A percentile compares a stretch with the other conserved stretches of the same genome.
phyloP scores from a whole-genome alignment of 495 filamentous ascomycete species.

The Lasiosphaeria hispida region DNA sequence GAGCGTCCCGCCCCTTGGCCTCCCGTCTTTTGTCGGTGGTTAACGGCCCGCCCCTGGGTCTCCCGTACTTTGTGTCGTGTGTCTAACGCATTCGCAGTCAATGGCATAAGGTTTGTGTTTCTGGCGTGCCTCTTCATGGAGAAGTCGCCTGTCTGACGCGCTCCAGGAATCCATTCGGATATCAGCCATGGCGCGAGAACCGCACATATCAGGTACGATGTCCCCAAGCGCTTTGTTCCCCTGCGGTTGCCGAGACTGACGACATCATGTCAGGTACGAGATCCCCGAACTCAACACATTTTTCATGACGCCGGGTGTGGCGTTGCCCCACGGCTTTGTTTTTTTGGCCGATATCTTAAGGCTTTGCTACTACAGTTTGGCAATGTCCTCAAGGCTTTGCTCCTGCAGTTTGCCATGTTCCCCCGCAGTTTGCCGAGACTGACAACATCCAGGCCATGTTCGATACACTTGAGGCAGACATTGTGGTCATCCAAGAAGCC shows the following conservation, averaged over 20 bases:
- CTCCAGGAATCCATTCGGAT: slow-evolving; percentile 83
- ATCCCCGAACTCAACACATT: too few relatives aligned
- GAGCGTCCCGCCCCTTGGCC: slow-evolving; percentile 29
- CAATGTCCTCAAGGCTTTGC: too few relatives aligned
- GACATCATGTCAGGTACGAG: too few relatives aligned
- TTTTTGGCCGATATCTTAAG: too few relatives aligned
- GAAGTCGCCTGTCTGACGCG: slow-evolving; percentile 7
- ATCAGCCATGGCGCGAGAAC: slow-evolving; percentile 88
- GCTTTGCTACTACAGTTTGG: too few relatives aligned
- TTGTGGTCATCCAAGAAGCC: slow-evolving; percentile 91
- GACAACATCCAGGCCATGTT: slow-evolving; percentile 70
- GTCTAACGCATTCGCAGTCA: slow-evolving; percentile 56
- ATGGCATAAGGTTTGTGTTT: slow-evolving; percentile 76
- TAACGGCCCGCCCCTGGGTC: slow-evolving; percentile 23
- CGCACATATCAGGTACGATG: slow-evolving; percentile 80
- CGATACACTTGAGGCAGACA: slow-evolving; percentile 87
- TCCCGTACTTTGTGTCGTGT: slow-evolving; percentile 3
- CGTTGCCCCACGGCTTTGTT: too few relatives aligned
- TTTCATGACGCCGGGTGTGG: too few relatives aligned
- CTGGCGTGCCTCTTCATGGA: neutral
- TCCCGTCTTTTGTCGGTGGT: slow-evolving; percentile 12
- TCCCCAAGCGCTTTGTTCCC: too few relatives aligned
- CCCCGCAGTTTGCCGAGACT: too few relatives aligned
- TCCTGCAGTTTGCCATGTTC: too few relatives aligned
- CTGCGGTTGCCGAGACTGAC: too few relatives aligned